phyloP scores from a whole-genome alignment of 805 yeast genomes.

The Suhomyces emberorum region DNA sequence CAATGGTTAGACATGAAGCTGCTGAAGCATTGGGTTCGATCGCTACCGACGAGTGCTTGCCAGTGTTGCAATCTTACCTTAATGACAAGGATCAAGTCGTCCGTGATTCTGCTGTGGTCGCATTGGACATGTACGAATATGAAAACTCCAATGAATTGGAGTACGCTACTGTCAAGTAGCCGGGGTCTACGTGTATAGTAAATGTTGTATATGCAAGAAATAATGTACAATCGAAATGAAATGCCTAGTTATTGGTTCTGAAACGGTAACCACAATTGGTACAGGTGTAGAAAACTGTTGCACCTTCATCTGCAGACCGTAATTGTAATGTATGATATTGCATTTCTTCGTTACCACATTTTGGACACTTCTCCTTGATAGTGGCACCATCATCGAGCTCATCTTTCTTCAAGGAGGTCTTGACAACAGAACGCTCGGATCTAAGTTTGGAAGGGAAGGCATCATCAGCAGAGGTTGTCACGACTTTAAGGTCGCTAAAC shows the following conservation, averaged over 20 bases:
- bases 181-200: not conserved
- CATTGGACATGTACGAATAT: conserved; percentile 96
- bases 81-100: conserved; percentile 86
- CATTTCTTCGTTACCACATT: conserved; percentile 98
- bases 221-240: conserved; percentile 3
- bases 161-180: conserved; percentile 46
- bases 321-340: conserved; percentile 94
- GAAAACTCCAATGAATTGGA: conserved; percentile 83
- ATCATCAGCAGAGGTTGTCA: conserved; percentile 83
- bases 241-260: conserved; percentile 77
- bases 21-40: conserved; percentile 98
- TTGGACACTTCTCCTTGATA: conserved; percentile 96
- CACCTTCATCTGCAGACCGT: conserved; percentile 99
- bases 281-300: conserved; percentile 97
- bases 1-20: conserved; percentile 99
- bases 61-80: conserved; percentile 75
- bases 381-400: conserved; percentile 95
- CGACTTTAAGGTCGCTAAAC: conserved; percentile 78
- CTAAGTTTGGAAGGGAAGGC: conserved; percentile 89
- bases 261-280: conserved; percentile 88
- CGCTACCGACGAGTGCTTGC: conserved; percentile 93
- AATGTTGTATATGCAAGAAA: conserved; percentile 2
- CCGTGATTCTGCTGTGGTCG: conserved; percentile 94
- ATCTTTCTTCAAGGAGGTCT: conserved; percentile 70
- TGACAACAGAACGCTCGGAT: conserved; percentile 84